phyloP scores from a whole-genome alignment of 306 rosid genomes.

The Vachellia pachyceras region DNA sequence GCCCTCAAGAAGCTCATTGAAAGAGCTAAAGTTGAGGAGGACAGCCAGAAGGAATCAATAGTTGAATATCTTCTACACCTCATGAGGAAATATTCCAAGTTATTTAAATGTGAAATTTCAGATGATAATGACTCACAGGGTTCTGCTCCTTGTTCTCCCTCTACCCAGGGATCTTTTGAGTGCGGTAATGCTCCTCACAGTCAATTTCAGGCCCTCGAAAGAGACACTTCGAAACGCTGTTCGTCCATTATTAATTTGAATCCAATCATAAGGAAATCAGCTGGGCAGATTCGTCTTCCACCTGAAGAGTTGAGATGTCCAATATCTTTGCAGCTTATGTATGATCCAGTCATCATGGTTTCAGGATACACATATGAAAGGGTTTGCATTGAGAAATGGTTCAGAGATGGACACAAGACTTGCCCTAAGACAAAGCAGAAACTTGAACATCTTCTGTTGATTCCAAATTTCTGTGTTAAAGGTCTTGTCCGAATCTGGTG shows the following conservation, averaged over 20 bases:
- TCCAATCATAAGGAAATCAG: slow-evolving; percentile 50
- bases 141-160: slow-evolving; percentile 89
- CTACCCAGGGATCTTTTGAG: slow-evolving; percentile 62
- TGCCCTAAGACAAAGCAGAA: slow-evolving; percentile 82
- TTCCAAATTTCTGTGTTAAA: slow-evolving; percentile 84
- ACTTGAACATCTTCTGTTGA: slow-evolving; percentile 72
- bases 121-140: slow-evolving; percentile 92
- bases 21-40: slow-evolving; percentile 85
- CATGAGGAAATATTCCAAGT: slow-evolving; percentile 86
- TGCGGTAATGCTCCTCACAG: slow-evolving; percentile 42
- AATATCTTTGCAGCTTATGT: slow-evolving; percentile 86
- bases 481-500: slow-evolving; percentile 85
- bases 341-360: slow-evolving; percentile 83
- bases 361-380: slow-evolving; percentile 94
- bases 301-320: slow-evolving; percentile 93
- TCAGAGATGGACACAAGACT: slow-evolving; percentile 74
- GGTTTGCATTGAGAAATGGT: slow-evolving; percentile 87
- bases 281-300: slow-evolving; percentile 70
- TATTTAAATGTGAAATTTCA: slow-evolving; percentile 71
- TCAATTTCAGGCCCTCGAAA: slow-evolving; percentile 61
- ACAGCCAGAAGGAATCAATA: slow-evolving; percentile 82
- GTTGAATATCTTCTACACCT: slow-evolving; percentile 87
- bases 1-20: slow-evolving; percentile 80
- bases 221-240: slow-evolving; percentile 65
- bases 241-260: slow-evolving; percentile 59